Percentiles rank a stretch among this genome's conserved stretches.
These are phyloP conservation scores for Hypomontagnella submonticulosa DNA, from an alignment of 495 filamentous ascomycete species.

Conservation along the genomic window DNA sequence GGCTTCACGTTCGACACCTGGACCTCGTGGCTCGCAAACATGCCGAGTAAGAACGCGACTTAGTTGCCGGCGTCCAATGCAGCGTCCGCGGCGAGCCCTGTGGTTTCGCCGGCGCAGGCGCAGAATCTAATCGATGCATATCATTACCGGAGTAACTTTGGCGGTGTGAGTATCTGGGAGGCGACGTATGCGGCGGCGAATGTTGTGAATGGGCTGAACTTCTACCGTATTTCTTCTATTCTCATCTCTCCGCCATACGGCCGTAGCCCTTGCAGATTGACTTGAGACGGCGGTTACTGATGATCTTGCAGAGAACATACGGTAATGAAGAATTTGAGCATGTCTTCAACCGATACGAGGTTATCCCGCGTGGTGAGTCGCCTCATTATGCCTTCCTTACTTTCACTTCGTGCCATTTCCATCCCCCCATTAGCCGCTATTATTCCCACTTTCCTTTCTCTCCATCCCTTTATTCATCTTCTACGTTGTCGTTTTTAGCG, in stretches of 20 bases:
- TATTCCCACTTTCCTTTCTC: not conserved
- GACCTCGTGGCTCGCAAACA: slow-evolving; percentile 44
- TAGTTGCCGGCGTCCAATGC: slow-evolving; percentile 48
- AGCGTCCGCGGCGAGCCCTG: slow-evolving; percentile 51
- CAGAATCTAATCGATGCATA: slow-evolving; percentile 63
- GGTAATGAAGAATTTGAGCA: slow-evolving; percentile 49
- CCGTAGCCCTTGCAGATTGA: no score
- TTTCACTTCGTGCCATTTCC: not conserved
- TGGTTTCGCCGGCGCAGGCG: slow-evolving; percentile 57
- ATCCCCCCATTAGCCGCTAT: not conserved
- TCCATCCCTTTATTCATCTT: no score
- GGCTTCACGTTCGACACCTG: slow-evolving; percentile 56
- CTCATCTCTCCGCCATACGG: no score
- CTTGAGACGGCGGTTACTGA: no score
- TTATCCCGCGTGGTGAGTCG: slow-evolving; percentile 23
- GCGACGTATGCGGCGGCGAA: slow-evolving; percentile 67
- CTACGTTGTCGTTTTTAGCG: no score
- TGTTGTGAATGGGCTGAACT: slow-evolving; percentile 56
- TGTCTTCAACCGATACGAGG: slow-evolving; percentile 30
- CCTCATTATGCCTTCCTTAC: not conserved
- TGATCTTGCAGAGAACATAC: slow-evolving; percentile 41
- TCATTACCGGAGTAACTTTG: slow-evolving; percentile 65
- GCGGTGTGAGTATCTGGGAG: slow-evolving; percentile 80
- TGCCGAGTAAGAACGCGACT: slow-evolving; percentile 52
- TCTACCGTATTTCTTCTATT: no score